Conservation (phyloP, 148 eudicot genomes). For the Dysphania ambrosioides region DNA sequence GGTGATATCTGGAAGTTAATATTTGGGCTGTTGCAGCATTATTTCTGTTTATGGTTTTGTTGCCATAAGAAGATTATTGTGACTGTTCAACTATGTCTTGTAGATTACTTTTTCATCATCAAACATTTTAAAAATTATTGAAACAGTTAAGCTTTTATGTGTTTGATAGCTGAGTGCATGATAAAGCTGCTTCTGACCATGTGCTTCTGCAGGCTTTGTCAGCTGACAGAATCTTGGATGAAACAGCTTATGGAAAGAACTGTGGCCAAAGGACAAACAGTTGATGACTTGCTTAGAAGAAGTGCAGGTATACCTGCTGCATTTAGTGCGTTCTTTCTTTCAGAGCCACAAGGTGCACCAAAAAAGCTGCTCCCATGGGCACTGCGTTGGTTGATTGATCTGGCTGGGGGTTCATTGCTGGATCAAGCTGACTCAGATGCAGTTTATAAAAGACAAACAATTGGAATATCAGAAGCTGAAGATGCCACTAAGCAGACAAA, state of each 20-base stretch:
- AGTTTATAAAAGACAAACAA: conserved; percentile 16
- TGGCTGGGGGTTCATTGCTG: conserved; percentile 57
- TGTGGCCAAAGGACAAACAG: conserved; percentile 87
- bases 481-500: conserved; percentile 9
- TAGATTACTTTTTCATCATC: background rate
- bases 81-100: background rate
- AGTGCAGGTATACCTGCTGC: conserved; percentile 99
- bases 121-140: background rate
- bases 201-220: conserved; percentile 64
- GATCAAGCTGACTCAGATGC: conserved; percentile 34
- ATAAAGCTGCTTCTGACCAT: conserved; percentile 26
- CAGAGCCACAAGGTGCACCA: conserved; percentile 97
- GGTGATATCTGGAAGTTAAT: too few species aligned
- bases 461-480: conserved; percentile 29
- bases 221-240: conserved; percentile 95
- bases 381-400: conserved; percentile 72
- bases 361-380: conserved; percentile 91
- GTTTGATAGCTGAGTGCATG: background rate
- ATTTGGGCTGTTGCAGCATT: background rate
- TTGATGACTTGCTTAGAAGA: conserved; percentile 92
- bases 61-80: background rate
- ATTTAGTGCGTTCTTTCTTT: conserved; percentile 85
- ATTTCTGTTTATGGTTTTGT: background rate
- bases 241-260: conserved; percentile 96
- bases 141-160: background rate